Evolutionary conservation across 2,329 filamentous ascomycete species (phyloP), one percentile per base, ranked within the genome.

Genomic region (Madurella fahalii): DNA sequence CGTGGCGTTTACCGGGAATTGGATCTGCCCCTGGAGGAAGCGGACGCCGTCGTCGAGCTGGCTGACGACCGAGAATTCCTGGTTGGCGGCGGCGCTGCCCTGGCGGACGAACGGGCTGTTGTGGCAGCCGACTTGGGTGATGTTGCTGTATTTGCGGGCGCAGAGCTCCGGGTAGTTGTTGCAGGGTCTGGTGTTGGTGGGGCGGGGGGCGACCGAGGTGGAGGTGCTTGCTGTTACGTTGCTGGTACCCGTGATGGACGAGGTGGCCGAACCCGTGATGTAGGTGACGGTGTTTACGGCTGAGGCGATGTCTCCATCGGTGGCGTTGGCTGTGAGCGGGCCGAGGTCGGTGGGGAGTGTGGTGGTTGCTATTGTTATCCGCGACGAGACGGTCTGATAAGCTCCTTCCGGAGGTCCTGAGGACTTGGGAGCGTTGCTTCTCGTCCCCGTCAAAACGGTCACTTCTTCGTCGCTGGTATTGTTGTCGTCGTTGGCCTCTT

Each of bases 141-240:
- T 86, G 69, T 94, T 92, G 76, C 86, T 84, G 71, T 91, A 95
- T 63, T 83, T 85, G 56, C 89, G 82, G 5, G 72, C 72, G 74
- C 90, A 95, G 64, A 94, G 84, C 70, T 93, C 88, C 20, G 86
- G 72, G 62, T 89, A 84, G 68, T 84, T 84, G 71, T 95, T 95
- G 77, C 90, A 95, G 4, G 88, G 84, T 56, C 84, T 83, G 0
- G 87, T 92, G 69, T 92, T 93, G 44, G 80, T 82, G 1, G 85
- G 77, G 48, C 61, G 58, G 3, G 67, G 70, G 13, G 68, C 67
- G 25, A 71, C 61, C 25, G 71, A 72, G 11, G 73, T 68, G 12
- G 77, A 75, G 39, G 69, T 68, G 39, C 74, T 78, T n/a, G 65
- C 67, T 57, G 67, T 72, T 48, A 70, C 66, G 60, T 74, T 76